These are phyloP conservation scores for Diaporthe destruens DNA, from an alignment of 2,329 filamentous ascomycete genomes.

Conservation along the genomic window DNA sequence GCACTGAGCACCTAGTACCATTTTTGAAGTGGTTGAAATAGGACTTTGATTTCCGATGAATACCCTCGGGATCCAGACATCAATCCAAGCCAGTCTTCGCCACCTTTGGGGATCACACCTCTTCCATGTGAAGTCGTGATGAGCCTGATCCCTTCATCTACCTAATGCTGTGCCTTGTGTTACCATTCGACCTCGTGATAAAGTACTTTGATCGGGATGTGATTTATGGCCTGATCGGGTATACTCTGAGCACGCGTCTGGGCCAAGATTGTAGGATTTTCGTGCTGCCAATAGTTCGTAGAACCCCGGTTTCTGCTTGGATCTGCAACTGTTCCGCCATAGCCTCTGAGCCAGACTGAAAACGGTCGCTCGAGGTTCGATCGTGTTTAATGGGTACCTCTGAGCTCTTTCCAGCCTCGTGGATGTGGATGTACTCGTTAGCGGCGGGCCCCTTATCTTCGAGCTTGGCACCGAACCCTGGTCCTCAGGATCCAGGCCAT, in stretches of 20 bases:
- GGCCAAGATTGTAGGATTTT: neutral
- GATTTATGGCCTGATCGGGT: too few relatives aligned
- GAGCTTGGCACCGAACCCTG: constrained; percentile 28
- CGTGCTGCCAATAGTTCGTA: neutral
- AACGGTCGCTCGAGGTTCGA: constrained; percentile 1
- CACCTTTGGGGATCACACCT: neutral
- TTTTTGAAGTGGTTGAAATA: constrained; percentile 36
- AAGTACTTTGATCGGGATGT: too few relatives aligned
- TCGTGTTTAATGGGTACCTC: constrained; percentile 10
- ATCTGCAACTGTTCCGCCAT: constrained; percentile 1
- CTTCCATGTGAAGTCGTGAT: too few relatives aligned
- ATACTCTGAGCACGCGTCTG: neutral
- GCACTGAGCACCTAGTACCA: constrained; percentile 28
- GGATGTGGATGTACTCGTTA: neutral
- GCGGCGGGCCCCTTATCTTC: constrained; percentile 1
- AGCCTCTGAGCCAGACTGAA: constrained; percentile 5
- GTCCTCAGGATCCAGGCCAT: constrained; percentile 5
- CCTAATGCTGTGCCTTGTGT: too few relatives aligned
- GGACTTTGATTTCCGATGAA: constrained; percentile 34
- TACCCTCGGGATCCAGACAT: constrained; percentile 24
- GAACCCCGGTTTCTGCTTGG: neutral
- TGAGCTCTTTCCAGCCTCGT: neutral
- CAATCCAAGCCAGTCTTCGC: constrained; percentile 33
- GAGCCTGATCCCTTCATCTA: neutral
- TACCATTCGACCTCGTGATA: too few relatives aligned